phyloP scores from a whole-genome alignment of 345 rosid species.

The Carallia brachiata region DNA sequence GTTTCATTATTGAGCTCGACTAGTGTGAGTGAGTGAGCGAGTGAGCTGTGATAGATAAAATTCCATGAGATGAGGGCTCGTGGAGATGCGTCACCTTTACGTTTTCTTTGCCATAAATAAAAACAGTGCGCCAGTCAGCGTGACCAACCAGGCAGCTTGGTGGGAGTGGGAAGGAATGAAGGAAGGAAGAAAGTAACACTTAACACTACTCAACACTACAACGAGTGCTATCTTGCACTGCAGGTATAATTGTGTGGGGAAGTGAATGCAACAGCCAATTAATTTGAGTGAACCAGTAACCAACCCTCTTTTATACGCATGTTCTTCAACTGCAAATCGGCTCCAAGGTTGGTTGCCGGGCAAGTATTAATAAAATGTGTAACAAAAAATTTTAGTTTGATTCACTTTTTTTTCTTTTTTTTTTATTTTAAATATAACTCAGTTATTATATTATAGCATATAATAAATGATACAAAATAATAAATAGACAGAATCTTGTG shows the following conservation, averaged over 20 bases:
- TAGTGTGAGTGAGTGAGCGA: slow-evolving; percentile 14
- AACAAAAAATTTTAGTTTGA: no score
- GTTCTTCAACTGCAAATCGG: not conserved
- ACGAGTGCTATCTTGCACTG: not conserved
- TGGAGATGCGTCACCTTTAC: slow-evolving; percentile 70
- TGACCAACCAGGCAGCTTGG: not conserved
- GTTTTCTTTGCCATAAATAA: slow-evolving; percentile 35
- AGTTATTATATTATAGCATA: no score
- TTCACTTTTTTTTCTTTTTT: no score
- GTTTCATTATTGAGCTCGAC: slow-evolving; percentile 17
- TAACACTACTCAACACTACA: no score
- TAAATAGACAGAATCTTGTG: no score
- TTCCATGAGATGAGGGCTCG: slow-evolving; percentile 14
- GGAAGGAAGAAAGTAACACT: slow-evolving; percentile 34
- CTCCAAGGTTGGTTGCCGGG: not conserved
- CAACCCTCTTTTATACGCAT: not conserved
- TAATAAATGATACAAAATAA: no score
- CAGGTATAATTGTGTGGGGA: slow-evolving; percentile 46
- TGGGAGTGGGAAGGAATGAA: not conserved
- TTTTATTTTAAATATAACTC: no score
- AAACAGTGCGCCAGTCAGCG: slow-evolving; percentile 6
- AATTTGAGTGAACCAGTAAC: slow-evolving; percentile 29
- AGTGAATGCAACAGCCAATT: slow-evolving; percentile 34
- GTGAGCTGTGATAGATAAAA: slow-evolving; percentile 11
- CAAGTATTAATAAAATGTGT: no score